Conservation (phyloP, 2,329 filamentous ascomycete species). For the Clarireedia paspali region DNA sequence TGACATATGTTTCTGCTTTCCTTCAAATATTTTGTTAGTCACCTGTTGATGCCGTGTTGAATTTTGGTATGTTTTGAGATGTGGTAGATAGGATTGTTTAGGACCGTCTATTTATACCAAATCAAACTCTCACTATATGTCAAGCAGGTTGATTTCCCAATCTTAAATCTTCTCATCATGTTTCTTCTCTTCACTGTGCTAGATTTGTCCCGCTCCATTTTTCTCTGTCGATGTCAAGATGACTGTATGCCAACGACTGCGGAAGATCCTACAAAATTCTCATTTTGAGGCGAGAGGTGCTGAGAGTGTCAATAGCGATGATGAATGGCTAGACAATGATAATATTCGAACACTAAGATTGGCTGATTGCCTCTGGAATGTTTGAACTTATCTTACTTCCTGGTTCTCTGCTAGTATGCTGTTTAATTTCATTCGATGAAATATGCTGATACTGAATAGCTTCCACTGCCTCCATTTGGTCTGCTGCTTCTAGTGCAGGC, state of each 20-base stretch:
- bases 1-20: not conserved
- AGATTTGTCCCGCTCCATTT: not conserved
- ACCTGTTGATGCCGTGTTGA: not conserved
- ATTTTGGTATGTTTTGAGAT: not conserved
- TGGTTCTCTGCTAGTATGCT: constrained; percentile 8
- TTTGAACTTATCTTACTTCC: constrained; percentile 31
- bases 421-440: too few relatives aligned
- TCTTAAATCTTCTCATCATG: not conserved
- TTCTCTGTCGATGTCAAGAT: not conserved
- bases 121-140: not conserved
- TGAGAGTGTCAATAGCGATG: constrained; percentile 23
- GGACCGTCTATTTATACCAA: not conserved
- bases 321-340: constrained; percentile 34
- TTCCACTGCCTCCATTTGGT: constrained; percentile 34
- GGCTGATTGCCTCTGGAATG: constrained; percentile 35
- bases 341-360: constrained; percentile 34
- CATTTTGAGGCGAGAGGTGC: constrained; percentile 15
- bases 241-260: not conserved
- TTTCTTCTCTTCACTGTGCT: not conserved
- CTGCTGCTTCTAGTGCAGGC: constrained; percentile 34
- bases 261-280: constrained; percentile 10
- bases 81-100: not conserved
- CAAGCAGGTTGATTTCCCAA: not conserved
- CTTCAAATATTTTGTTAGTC: too few relatives aligned
- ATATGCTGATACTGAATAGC: constrained; percentile 11